These are phyloP conservation scores for Podaxis sp. DNA, from an alignment of 768 basidiomycete genomes.

Conservation along the genomic window DNA sequence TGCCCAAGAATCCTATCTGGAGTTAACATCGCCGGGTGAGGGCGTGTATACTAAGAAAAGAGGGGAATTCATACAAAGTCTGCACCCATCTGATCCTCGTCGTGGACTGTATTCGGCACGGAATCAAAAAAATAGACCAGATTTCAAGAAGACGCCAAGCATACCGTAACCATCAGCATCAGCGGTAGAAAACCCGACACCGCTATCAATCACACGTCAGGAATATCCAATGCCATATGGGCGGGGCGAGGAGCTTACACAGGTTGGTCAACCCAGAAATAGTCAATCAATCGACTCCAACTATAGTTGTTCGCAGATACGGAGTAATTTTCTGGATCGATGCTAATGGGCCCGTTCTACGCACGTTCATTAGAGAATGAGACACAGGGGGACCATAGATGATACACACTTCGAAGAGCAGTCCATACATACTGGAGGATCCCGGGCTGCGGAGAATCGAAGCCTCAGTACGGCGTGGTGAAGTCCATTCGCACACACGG, in stretches of 20 bases:
- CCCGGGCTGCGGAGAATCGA: slow-evolving; percentile 47
- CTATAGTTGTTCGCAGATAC: slow-evolving; percentile 51
- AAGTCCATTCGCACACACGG: neutral
- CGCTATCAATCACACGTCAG: slow-evolving; percentile 25
- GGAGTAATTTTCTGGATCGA: slow-evolving; percentile 47
- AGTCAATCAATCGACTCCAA: slow-evolving; percentile 63
- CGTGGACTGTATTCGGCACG: slow-evolving; percentile 37
- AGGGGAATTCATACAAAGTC: slow-evolving; percentile 44
- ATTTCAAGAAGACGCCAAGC: slow-evolving; percentile 18
- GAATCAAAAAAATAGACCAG: slow-evolving; percentile 5
- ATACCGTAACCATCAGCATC: slow-evolving; percentile 61
- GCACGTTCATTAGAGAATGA: neutral
- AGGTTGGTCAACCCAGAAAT: slow-evolving; percentile 75
- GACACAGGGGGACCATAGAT: neutral
- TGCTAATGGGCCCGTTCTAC: slow-evolving; percentile 70
- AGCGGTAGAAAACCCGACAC: slow-evolving; percentile 63
- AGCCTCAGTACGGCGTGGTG: neutral
- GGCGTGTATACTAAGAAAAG: neutral
- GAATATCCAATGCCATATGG: neutral
- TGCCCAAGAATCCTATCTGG: slow-evolving; percentile 71
- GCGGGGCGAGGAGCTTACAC: slow-evolving; percentile 38
- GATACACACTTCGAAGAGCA: slow-evolving; percentile 60
- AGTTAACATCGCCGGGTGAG: neutral
- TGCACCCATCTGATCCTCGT: slow-evolving; percentile 65
- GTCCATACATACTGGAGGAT: slow-evolving; percentile 65